These are phyloP conservation scores for Jatropha curcas DNA, from an alignment of 345 rosid genomes.

Conservation along the genomic window DNA sequence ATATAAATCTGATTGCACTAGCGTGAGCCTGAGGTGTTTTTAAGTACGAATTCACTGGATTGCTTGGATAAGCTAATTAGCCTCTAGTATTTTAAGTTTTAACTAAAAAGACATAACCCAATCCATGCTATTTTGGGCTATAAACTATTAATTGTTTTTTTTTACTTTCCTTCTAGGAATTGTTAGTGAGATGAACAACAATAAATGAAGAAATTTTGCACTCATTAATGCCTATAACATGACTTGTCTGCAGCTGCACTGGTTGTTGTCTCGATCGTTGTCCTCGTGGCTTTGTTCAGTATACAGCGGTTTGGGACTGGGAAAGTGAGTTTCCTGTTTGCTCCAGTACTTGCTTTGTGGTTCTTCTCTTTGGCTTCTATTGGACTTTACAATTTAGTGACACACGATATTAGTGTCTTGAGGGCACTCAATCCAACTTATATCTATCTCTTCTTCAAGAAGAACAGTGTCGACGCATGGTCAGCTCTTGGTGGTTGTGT, in stretches of 20 bases:
- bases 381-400: constrained; percentile 76
- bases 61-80: background rate
- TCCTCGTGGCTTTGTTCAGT: constrained; percentile 79
- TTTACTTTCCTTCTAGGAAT: background rate
- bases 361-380: constrained; percentile 83
- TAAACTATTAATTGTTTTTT: background rate
- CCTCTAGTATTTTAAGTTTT: background rate
- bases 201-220: background rate
- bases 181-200: background rate
- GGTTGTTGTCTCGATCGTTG: constrained; percentile 60
- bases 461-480: constrained; percentile 76
- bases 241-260: constrained; percentile 55
- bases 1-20: background rate
- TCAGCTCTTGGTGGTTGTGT: constrained; percentile 97
- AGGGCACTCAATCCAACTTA: constrained; percentile 85
- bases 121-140: background rate
- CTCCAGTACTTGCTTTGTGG: constrained; percentile 86
- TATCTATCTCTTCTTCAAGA: constrained; percentile 73
- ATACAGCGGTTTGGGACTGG: constrained; percentile 88
- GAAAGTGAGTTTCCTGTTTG: constrained; percentile 87
- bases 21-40: background rate
- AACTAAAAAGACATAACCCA: background rate
- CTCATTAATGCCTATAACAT: constrained; percentile 4
- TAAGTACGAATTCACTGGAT: background rate
- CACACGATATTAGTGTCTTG: constrained; percentile 60